Conservation (phyloP, 2,329 filamentous ascomycete genomes). For the Penicillium freii region DNA sequence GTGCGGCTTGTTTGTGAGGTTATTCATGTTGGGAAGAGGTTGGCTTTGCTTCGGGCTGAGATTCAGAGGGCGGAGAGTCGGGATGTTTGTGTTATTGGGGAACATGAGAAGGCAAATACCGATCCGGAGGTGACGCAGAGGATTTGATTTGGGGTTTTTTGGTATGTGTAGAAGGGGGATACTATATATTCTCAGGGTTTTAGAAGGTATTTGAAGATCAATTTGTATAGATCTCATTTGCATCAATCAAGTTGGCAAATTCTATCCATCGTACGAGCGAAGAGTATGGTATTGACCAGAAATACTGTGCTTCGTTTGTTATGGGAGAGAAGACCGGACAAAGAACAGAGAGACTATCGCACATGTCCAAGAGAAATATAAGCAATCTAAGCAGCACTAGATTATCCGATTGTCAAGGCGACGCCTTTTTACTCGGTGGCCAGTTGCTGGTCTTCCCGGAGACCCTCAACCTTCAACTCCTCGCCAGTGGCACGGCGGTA, state of each 20-base stretch:
- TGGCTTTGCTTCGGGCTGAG: slow-evolving; percentile 55
- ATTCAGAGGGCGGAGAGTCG: slow-evolving; percentile 57
- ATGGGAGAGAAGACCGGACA: slow-evolving; percentile 8
- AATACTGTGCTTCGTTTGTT: slow-evolving; percentile 19
- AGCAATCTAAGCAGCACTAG: slow-evolving; percentile 31
- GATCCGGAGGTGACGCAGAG: slow-evolving; percentile 45
- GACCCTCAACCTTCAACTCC: slow-evolving; percentile 81
- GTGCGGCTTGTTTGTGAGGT: slow-evolving; percentile 58
- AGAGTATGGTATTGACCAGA: slow-evolving; percentile 7
- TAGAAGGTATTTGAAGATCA: background rate
- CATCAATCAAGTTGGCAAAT: slow-evolving; percentile 1
- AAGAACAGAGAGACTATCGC: slow-evolving; percentile 20
- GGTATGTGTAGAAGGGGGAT: background rate
- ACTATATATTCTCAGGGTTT: background rate
- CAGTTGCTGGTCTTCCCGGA: slow-evolving; percentile 65
- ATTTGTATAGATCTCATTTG: slow-evolving; percentile 10
- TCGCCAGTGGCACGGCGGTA: slow-evolving; percentile 80
- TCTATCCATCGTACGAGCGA: background rate
- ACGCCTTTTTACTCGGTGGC: slow-evolving; percentile 36
- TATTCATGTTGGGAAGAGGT: slow-evolving; percentile 55
- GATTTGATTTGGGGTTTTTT: slow-evolving; percentile 18
- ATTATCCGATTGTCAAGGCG: slow-evolving; percentile 22
- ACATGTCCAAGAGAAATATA: slow-evolving; percentile 31
- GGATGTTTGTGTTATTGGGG: slow-evolving; percentile 56
- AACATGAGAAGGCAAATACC: slow-evolving; percentile 65